A percentile compares a stretch with the other conserved stretches of the same genome.
These are phyloP conservation scores for Conringia planisiliqua DNA, from an alignment of 345 rosid species.

Conservation along the genomic window DNA sequence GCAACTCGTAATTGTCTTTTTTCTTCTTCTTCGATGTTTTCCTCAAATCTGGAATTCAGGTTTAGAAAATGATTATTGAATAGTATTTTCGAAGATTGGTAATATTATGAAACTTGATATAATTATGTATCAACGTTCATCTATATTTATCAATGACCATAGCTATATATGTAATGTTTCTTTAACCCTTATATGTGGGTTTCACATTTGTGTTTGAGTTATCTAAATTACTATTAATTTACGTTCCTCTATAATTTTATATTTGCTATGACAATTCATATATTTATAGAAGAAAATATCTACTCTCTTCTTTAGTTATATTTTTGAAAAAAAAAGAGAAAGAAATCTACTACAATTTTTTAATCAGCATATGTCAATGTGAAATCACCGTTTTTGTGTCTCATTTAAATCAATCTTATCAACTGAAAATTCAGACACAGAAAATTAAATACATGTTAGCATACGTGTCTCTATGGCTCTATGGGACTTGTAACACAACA, in stretches of 20 bases:
- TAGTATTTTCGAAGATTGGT: no score
- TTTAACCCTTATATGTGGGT: not conserved
- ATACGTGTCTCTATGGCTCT: constrained; percentile 19
- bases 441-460: constrained; percentile 17
- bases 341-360: no score
- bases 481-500: constrained; percentile 9
- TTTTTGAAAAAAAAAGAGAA: not conserved
- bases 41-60: not conserved
- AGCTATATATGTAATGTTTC: not conserved
- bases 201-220: not conserved
- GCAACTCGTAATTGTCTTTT: not conserved
- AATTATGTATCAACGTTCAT: not conserved
- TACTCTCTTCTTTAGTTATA: not conserved
- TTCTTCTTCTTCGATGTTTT: not conserved
- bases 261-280: not conserved
- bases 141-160: not conserved
- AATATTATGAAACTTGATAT: no score
- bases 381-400: not conserved
- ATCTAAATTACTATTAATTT: not conserved
- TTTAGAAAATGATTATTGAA: not conserved
- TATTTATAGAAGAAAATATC: not conserved
- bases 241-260: not conserved
- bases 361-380: not conserved
- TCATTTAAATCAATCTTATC: constrained; percentile 19
- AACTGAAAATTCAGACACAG: constrained; percentile 8